A percentile compares a stretch with the other conserved stretches of the same genome.
Evolutionary conservation across 805 yeast species (phyloP).

Genomic region (Candida ortonii): DNA sequence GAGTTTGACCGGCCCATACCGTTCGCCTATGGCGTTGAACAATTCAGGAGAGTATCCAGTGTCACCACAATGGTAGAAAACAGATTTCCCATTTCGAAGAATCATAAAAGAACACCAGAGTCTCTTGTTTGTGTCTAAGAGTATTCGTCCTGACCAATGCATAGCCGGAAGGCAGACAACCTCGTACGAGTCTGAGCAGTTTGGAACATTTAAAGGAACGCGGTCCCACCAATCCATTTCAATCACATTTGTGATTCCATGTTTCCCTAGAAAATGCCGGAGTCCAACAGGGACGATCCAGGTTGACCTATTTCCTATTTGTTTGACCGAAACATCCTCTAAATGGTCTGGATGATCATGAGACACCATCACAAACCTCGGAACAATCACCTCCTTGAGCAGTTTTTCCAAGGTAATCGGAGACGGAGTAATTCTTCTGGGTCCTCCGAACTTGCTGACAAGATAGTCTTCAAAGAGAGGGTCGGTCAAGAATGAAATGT

Average conservation of each 20-base stretch:
- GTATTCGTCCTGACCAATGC: constrained; percentile 93
- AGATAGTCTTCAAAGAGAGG: constrained; percentile 73
- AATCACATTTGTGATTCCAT: constrained; percentile 58
- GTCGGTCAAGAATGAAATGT: constrained; percentile 78
- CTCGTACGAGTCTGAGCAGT: constrained; percentile 54
- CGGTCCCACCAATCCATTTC: constrained; percentile 96
- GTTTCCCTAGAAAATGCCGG: constrained; percentile 50
- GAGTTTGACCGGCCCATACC: constrained; percentile 60
- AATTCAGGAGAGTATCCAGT: constrained; percentile 83
- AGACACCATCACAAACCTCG: constrained; percentile 75
- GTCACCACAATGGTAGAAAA: constrained; percentile 91
- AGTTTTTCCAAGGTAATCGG: constrained; percentile 66
- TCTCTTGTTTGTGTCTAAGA: constrained; percentile 76
- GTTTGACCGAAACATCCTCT: constrained; percentile 56
- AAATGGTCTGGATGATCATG: constrained; percentile 97
- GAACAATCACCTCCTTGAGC: constrained; percentile 40
- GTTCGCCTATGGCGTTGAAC: constrained; percentile 61
- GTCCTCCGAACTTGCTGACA: constrained; percentile 66
- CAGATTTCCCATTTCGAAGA: constrained; percentile 61
- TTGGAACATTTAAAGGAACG: constrained; percentile 35
- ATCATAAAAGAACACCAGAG: constrained; percentile 89
- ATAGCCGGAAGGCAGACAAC: constrained; percentile 88
- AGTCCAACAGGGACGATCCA: constrained; percentile 93
- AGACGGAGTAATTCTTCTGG: constrained; percentile 75
- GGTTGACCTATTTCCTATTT: constrained; percentile 55